Evolutionary conservation across 306 rosid genomes (phyloP), one percentile per base, ranked within the genome.

Genomic region (Sicyos baderoa): DNA sequence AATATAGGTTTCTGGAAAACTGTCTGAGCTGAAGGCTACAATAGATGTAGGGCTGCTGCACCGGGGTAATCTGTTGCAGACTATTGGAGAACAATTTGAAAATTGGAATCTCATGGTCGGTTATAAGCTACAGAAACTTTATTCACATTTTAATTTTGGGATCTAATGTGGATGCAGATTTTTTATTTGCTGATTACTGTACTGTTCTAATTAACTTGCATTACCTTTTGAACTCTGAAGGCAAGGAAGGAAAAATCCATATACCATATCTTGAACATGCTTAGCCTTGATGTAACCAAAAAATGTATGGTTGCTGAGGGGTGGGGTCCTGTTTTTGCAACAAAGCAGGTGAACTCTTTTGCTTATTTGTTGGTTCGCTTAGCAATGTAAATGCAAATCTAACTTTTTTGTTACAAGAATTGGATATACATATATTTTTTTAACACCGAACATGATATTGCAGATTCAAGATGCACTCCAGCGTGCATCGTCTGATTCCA

Each of bases 241-340:
- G 98, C 79, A 85, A 87, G 86, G 81, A 92, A 88, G 84, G 98
- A 92, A 81, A 92, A 92, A 77, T 88, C 96, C 57, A 74, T 89
- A 76, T 78, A 92, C 84, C 98, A 92, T 76, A 88, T 85, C 64
- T 82, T 92, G 62, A 88, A 92, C 85, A 92, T 92, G 98, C 87
- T 92, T 68, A 92, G 98, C 78, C 87, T 89, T 76, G 98, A 92
- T 74, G 98, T 92, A 74, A 89, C 98, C 0, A 92, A 86, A 82
- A 89, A 92, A 75, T 92, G 98, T 84, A 89, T 92, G 10, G 98
- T 92, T 65, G 98, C 83, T 63, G 98, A 92, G 82, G 96, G 96
- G 55, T 92, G 98, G 98, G 84, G 96, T 83, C 98, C 98, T 60
- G 70, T 86, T 77, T 86, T 86, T 85, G 96, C 89, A 48, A 64